These are phyloP conservation scores for Juncus inflexus DNA, from an alignment of 176 grass and related monocot genomes.

Conservation along the genomic window DNA sequence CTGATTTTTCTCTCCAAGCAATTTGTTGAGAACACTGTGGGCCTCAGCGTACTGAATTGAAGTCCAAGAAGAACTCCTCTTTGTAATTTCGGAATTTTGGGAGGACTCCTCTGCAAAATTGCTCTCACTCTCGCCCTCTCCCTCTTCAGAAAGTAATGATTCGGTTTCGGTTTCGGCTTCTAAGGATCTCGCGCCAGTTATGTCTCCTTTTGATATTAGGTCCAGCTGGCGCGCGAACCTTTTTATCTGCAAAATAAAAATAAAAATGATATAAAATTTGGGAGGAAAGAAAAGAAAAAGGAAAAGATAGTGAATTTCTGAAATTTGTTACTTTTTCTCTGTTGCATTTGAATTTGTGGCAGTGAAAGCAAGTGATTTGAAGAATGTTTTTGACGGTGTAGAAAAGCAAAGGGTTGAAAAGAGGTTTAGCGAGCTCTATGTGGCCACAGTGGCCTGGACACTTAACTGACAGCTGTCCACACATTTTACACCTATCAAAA, in stretches of 20 bases:
- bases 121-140: slow-evolving; percentile 33
- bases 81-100: slow-evolving; percentile 14
- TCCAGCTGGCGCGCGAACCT: slow-evolving; percentile 47
- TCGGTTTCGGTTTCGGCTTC: slow-evolving; percentile 24
- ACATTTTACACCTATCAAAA: slow-evolving; percentile 68
- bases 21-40: slow-evolving; percentile 20
- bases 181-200: slow-evolving; percentile 55
- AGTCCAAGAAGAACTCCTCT: slow-evolving; percentile 51
- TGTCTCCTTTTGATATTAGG: slow-evolving; percentile 58
- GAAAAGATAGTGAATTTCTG: neutral
- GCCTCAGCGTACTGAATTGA: slow-evolving; percentile 66
- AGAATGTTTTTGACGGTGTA: slow-evolving; percentile 52
- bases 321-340: slow-evolving; percentile 41
- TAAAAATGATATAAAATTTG: neutral
- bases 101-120: slow-evolving; percentile 33
- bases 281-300: neutral
- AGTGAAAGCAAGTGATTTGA: slow-evolving; percentile 56
- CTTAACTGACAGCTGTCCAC: slow-evolving; percentile 47
- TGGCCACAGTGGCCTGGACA: slow-evolving; percentile 93
- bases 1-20: slow-evolving; percentile 13
- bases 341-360: slow-evolving; percentile 61
- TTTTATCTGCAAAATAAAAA: slow-evolving; percentile 43
- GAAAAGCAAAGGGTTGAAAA: slow-evolving; percentile 86
- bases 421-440: slow-evolving; percentile 60
- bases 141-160: slow-evolving; percentile 3